These are phyloP conservation scores for Suillus tomentosus DNA, from an alignment of 768 basidiomycete genomes.

Conservation along the genomic window DNA sequence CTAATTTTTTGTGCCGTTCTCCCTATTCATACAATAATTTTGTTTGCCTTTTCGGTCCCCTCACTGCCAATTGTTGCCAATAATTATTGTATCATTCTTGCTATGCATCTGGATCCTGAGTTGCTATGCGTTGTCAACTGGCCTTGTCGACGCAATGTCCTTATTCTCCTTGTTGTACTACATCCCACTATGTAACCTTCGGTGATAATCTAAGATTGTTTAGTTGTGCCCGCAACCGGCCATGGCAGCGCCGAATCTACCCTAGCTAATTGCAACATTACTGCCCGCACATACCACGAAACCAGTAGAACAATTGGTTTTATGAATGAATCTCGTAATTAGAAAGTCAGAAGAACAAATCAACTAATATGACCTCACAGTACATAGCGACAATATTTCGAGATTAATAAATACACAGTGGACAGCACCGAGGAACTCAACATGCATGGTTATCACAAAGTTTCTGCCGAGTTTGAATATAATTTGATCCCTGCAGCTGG, in stretches of 20 bases:
- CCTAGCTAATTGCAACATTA: neutral
- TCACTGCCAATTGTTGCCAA: neutral
- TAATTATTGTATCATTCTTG: neutral
- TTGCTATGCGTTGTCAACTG: constrained; percentile 6
- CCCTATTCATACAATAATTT: neutral
- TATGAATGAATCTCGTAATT: neutral
- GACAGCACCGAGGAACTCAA: too few relatives aligned
- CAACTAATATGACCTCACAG: too few relatives aligned
- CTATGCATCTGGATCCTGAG: neutral
- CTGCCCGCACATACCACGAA: neutral
- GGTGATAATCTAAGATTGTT: neutral
- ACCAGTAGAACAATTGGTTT: neutral
- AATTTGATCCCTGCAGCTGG: too few relatives aligned
- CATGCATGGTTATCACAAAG: too few relatives aligned
- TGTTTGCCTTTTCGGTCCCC: neutral
- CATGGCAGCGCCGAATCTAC: neutral
- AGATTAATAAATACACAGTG: too few relatives aligned
- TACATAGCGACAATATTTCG: too few relatives aligned
- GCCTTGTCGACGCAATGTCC: neutral
- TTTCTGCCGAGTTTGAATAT: too few relatives aligned
- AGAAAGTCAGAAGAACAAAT: too few relatives aligned
- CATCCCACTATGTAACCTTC: neutral
- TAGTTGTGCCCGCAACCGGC: too few relatives aligned
- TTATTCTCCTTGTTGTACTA: neutral
- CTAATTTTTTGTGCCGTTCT: constrained; percentile 7